phyloP scores from a whole-genome alignment of 2,329 filamentous ascomycete genomes.

The Aspergillus glaucus region DNA sequence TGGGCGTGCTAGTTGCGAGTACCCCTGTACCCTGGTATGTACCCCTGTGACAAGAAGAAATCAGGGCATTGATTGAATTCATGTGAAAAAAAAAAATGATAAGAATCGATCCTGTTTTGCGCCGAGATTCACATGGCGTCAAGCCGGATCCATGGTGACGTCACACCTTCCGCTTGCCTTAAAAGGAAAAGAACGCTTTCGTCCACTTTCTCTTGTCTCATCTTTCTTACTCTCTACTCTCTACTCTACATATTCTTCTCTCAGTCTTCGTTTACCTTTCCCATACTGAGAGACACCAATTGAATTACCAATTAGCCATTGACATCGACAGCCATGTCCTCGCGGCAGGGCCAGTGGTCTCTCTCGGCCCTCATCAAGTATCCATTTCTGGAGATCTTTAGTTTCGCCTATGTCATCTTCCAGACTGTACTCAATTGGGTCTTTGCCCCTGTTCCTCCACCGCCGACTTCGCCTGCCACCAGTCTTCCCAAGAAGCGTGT shows the following conservation, averaged over 20 bases:
- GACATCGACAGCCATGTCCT: conserved; percentile 8
- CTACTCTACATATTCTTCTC: not conserved
- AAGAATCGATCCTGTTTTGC: not conserved
- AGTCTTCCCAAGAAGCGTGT: conserved; percentile 53
- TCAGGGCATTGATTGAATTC: too few species aligned
- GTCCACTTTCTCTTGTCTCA: not conserved
- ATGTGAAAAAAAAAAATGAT: too few species aligned
- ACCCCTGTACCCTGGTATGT: too few species aligned
- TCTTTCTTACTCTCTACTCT: not conserved
- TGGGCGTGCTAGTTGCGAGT: too few species aligned
- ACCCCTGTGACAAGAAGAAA: too few species aligned
- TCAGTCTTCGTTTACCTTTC: not conserved
- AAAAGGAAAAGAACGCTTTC: not conserved
- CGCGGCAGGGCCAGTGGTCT: conserved; percentile 7
- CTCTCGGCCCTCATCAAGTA: conserved; percentile 19
- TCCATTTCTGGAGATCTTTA: conserved; percentile 26
- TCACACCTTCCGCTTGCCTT: not conserved
- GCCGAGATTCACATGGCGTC: not conserved
- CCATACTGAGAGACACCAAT: not conserved
- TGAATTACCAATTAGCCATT: not conserved
- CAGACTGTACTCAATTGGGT: conserved; percentile 36
- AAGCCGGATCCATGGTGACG: not conserved
- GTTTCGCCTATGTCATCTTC: conserved; percentile 24
- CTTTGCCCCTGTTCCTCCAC: conserved; percentile 64
- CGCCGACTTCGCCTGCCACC: conserved; percentile 45